A percentile compares a stretch with the other conserved stretches of the same genome.
These are phyloP conservation scores for Trichoderma hamatum DNA, from an alignment of 2,329 filamentous ascomycete genomes.

Conservation along the genomic window DNA sequence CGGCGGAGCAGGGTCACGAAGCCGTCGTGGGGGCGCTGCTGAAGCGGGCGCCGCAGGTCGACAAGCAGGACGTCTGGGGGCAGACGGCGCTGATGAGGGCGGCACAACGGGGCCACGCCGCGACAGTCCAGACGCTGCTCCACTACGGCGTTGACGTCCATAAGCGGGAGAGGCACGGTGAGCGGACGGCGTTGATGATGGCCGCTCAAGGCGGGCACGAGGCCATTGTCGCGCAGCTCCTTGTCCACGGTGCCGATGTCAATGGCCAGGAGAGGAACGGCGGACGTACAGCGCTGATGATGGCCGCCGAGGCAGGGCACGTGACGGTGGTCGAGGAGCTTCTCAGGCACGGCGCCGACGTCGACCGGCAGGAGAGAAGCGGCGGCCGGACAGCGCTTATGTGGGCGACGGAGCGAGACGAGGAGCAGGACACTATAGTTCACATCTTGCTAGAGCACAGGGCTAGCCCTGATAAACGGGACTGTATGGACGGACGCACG, in stretches of 20 bases:
- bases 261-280: background rate
- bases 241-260: background rate
- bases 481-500: background rate
- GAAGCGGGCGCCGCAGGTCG: background rate
- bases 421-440: background rate
- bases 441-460: background rate
- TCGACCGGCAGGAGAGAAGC: background rate
- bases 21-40: background rate
- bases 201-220: background rate
- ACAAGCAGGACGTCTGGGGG: background rate
- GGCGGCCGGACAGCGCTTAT: background rate
- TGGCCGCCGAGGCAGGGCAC: background rate
- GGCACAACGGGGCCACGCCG: background rate
- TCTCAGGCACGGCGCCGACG: background rate
- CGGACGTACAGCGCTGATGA: background rate
- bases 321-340: background rate
- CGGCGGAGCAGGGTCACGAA: background rate
- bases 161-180: background rate
- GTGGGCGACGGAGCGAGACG: background rate
- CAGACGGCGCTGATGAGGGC: background rate
- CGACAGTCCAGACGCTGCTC: background rate
- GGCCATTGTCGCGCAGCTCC: background rate
- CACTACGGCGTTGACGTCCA: background rate
- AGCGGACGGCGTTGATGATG: background rate
- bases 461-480: background rate